A percentile compares a stretch with the other conserved stretches of the same genome.
Evolutionary conservation across 1,284 basidiomycete genomes (phyloP).

Genomic region (Cutaneotrichosporon sp.): DNA sequence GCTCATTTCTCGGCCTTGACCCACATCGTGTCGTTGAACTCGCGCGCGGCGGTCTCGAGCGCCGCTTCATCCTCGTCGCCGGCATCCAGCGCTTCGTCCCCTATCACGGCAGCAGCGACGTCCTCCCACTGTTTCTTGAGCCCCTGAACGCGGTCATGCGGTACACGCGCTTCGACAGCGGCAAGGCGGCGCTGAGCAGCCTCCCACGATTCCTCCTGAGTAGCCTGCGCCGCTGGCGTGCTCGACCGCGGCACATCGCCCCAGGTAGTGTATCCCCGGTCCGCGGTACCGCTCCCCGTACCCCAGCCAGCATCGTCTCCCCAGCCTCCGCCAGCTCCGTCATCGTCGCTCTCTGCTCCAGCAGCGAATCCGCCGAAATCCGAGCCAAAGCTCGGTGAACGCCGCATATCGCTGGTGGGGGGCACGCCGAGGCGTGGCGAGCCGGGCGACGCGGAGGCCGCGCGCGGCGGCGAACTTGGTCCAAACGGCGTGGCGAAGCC

Average conservation of each 20-base stretch:
- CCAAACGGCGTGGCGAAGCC: constrained; percentile 1
- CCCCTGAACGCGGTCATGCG: constrained; percentile 31
- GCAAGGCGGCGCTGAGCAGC: constrained; percentile 33
- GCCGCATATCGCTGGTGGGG: constrained; percentile 1
- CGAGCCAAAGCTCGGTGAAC: constrained; percentile 1
- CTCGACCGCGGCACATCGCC: constrained; percentile 14
- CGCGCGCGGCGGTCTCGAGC: constrained; percentile 23
- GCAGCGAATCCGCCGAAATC: constrained; percentile 14
- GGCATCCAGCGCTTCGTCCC: constrained; percentile 19
- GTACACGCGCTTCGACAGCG: constrained; percentile 33
- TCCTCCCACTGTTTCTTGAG: constrained; percentile 40
- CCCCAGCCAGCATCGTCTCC: constrained; percentile 1
- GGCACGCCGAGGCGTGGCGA: neutral
- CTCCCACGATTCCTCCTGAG: constrained; percentile 38
- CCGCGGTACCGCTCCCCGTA: neutral
- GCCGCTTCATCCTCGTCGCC: constrained; percentile 25
- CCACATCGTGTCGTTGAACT: constrained; percentile 17
- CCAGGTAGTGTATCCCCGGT: constrained; percentile 21
- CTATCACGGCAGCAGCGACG: constrained; percentile 26
- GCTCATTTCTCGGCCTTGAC: neutral
- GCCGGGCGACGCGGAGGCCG: neutral
- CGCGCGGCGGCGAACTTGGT: neutral
- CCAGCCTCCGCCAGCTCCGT: constrained; percentile 11
- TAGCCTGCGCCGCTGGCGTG: neutral
- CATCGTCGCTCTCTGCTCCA: constrained; percentile 12